Percentiles rank a stretch among this genome's conserved stretches.
Evolutionary conservation across 257 asterid genomes (phyloP).

Genomic region (Nicotiana benthamiana): DNA sequence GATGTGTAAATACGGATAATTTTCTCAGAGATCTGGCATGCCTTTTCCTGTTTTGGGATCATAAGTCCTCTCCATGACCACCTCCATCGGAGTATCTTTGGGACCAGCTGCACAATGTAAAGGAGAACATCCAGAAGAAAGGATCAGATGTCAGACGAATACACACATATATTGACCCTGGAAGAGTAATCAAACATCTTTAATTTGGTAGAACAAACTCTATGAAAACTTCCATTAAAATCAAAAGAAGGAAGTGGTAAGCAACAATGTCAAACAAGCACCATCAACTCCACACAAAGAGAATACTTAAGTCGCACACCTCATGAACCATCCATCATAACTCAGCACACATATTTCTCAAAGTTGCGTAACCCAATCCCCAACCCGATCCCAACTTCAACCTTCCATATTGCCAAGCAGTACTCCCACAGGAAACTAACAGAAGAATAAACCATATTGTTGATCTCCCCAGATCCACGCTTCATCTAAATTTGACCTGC

Average conservation of each 20-base stretch:
- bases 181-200: background rate
- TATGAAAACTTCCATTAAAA: background rate
- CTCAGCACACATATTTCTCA: background rate
- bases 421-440: background rate
- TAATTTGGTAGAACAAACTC: background rate
- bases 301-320: too few species aligned
- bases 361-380: background rate
- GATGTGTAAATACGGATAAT: background rate
- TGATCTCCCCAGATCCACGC: background rate
- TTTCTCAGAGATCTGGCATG: conserved; percentile 70
- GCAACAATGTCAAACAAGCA: background rate
- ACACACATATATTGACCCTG: background rate
- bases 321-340: too few species aligned
- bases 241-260: background rate
- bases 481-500: background rate
- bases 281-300: background rate
- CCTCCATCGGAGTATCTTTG: conserved; percentile 76
- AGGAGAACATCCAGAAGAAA: background rate
- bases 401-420: background rate
- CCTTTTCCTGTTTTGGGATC: conserved; percentile 80
- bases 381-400: background rate
- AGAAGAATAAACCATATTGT: background rate
- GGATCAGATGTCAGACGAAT: background rate
- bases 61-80: conserved; percentile 69
- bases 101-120: conserved; percentile 67